A percentile compares a stretch with the other conserved stretches of the same genome.
phyloP scores from a whole-genome alignment of 2,329 filamentous ascomycete species.

The Pseudogymnoascus sp. region DNA sequence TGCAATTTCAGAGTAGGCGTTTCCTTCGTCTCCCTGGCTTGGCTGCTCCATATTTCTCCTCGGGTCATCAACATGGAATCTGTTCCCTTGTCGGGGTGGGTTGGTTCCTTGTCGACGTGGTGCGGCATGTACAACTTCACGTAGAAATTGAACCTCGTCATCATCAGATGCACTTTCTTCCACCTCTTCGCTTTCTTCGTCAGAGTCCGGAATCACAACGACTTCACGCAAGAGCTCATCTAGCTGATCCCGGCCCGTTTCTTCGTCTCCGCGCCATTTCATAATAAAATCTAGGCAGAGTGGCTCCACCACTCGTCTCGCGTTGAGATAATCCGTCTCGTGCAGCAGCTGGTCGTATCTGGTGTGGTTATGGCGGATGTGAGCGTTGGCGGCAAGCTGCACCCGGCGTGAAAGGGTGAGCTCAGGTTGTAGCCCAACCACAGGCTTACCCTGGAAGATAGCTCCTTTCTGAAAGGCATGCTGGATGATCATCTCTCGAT shows the following conservation, averaged over 20 bases:
- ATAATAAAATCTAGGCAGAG: slow-evolving; percentile 58
- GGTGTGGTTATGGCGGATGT: slow-evolving; percentile 61
- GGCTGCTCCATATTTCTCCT: background rate
- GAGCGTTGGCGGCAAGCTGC: slow-evolving; percentile 58
- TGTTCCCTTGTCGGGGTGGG: background rate
- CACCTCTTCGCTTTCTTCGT: slow-evolving; percentile 21
- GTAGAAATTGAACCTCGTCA: slow-evolving; percentile 12
- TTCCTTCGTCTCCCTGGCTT: background rate
- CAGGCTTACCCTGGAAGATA: slow-evolving; percentile 44
- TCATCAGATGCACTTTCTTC: slow-evolving; percentile 15
- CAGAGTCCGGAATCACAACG: slow-evolving; percentile 47
- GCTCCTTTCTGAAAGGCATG: slow-evolving; percentile 55
- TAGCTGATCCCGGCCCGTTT: slow-evolving; percentile 59
- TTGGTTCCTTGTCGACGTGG: background rate
- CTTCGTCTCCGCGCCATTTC: slow-evolving; percentile 67
- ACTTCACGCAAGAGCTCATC: slow-evolving; percentile 62
- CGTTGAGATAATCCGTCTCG: slow-evolving; percentile 52
- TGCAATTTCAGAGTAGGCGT: slow-evolving; percentile 13
- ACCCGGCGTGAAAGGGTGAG: slow-evolving; percentile 55
- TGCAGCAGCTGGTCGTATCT: slow-evolving; percentile 55
- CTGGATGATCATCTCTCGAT: slow-evolving; percentile 54
- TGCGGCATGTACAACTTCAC: background rate
- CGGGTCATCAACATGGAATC: background rate
- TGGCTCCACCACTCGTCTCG: slow-evolving; percentile 53
- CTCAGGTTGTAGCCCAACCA: slow-evolving; percentile 50